Base-by-base conservation (phyloP, 768 basidiomycete genomes). In the Russula brevipes region DNA sequence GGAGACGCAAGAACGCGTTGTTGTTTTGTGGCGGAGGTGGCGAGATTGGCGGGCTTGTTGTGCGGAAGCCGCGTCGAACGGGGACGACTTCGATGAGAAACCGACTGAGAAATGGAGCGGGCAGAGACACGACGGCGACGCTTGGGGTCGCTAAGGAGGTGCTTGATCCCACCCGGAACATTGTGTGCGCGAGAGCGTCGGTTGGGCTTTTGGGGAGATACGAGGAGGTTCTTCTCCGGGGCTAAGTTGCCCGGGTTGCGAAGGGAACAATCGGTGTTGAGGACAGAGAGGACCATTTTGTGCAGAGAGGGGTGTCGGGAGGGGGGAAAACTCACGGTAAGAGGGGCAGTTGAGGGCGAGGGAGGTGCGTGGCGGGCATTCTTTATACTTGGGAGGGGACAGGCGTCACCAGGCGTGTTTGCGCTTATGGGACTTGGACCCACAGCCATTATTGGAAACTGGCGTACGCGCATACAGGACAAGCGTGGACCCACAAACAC, bases 131-230 rank as follows among this genome's bases (percentile, higher is more conserved):
- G 58, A 19, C 54, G 63, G 17, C 59, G 63, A 14, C 59, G 63
- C 47, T 60, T 60, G 31, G 59, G 54, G 35, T 55, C 54, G n/a
- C 63, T 60, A 16, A 64, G 63, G 38, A 64, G 63, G 12, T 64
- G 58, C 14, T 51, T 64, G 33, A 64, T 54, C 5, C 63, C 58
- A 1, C 63, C 63, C 7, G 63, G 63, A 36, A 64, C 45, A 36
- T 60, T 64, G 59, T 64, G 63, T 0, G 63, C 63, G 30, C 63
- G 53, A 31, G 63, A 60, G n/a, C 63, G 63, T 0, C 53, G 30
- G 7, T 11, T 47, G 8, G 19, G 4, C 38, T 51, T 64, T 38
- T 24, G 52, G 47, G 53, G 33, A 14, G 63, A 35, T 24, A 24
- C 24, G 8, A 35, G 38, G 35, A 55, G 53, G 24, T 36, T 4